Conservation (phyloP, 169 alveolate genomes). For the Cyclospora cayetanensis region DNA sequence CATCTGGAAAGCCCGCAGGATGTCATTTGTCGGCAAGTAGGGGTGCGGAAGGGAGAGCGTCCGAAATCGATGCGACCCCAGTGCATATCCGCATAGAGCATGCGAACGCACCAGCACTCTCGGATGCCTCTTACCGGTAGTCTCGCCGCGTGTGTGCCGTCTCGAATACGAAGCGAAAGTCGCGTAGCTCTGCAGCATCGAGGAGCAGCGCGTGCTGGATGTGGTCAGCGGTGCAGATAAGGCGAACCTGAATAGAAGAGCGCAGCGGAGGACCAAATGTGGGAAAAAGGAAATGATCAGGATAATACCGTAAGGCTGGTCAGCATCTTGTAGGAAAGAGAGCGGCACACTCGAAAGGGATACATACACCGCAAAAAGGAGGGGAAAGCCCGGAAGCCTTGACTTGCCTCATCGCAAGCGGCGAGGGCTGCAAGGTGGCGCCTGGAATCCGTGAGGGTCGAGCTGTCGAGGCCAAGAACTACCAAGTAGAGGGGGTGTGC, state of each 20-base stretch:
- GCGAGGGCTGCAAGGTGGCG: slow-evolving; percentile 55
- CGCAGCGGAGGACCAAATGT: neutral
- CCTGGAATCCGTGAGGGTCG: neutral
- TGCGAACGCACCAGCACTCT: too few species aligned
- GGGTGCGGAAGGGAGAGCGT: neutral
- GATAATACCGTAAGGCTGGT: too few species aligned
- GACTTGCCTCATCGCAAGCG: slow-evolving; percentile 49
- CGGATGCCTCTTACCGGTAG: slow-evolving; percentile 25
- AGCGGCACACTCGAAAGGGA: too few species aligned
- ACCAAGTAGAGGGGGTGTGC: neutral
- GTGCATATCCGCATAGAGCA: too few species aligned
- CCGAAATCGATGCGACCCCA: too few species aligned
- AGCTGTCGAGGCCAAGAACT: slow-evolving; percentile 32
- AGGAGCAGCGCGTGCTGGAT: slow-evolving; percentile 52
- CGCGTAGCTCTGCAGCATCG: slow-evolving; percentile 56
- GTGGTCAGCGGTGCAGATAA: slow-evolving; percentile 68
- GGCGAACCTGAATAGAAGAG: slow-evolving; percentile 35
- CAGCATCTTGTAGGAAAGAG: too few species aligned
- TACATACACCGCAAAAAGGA: too few species aligned
- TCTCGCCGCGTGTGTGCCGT: slow-evolving; percentile 61
- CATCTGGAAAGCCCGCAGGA: neutral
- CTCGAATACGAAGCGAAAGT: slow-evolving; percentile 26
- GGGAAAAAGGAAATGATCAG: too few species aligned
- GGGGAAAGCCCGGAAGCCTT: neutral
- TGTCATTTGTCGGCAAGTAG: neutral